Evolutionary conservation across 2,329 filamentous ascomycete species (phyloP), one percentile per base, ranked within the genome.

Genomic region (Cercospora sojina): DNA sequence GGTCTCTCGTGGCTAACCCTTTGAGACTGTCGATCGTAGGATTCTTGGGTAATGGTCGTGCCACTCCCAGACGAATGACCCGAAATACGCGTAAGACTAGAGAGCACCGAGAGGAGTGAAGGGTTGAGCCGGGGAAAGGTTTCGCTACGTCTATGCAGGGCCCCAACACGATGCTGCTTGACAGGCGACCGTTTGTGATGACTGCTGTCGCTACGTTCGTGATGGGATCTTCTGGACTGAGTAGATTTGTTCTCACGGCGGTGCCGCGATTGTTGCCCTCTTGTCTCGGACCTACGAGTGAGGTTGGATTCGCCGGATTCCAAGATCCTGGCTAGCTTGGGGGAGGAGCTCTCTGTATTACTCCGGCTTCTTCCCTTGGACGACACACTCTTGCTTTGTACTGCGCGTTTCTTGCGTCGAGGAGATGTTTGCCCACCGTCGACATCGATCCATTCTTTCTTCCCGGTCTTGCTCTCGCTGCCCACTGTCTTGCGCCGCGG

Each of bases 31-130:
- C 75, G 74, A 64, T 80, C 74, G 67, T 81, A 81, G 4, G 79
- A 80, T 49, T 74, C 74, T 67, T 81, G 80, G 10, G 80, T 83
- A 12, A 82, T 76, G 3, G 82, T 83, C 1, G 80, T 81, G 63
- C 77, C 80, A 71, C 81, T 83, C n/a, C 77, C 80, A 69, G 78
- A 81, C 1, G 80, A 82, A 16, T 73, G 73, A 59, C 74, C 77
- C 13, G 81, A 81, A 9, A 74, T 74, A 59, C 78, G 77, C 3
- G 80, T 82, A 53, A 80, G 68, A 59, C 74, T 77, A 25, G 81
- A 81, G 9, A 80, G 67, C 3, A 82, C 75, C 1, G 81, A 83
- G 49, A 79, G 70, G 32, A 81, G 68, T 5, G 81, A 83, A 6
- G 78, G 76, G 59, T 80, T 81, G 35, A 78, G 38, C 38, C 71